Base-by-base conservation (phyloP, 495 filamentous ascomycete species). In the Acidiella bohemica region DNA sequence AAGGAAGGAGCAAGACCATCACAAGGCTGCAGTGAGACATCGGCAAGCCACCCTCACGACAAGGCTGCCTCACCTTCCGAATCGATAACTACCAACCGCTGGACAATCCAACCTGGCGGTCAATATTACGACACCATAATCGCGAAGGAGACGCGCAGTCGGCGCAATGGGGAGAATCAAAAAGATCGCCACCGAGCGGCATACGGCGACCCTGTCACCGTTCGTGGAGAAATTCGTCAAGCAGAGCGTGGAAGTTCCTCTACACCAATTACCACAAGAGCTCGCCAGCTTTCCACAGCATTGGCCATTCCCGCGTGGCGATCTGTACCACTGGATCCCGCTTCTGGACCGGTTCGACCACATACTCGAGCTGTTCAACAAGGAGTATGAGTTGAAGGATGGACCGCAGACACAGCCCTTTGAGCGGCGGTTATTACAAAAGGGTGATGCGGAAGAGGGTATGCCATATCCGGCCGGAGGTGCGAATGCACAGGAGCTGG, bases 281-380 rank as follows among this genome's bases (percentile, higher is more conserved):
- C 78, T 99, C 36, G 63, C 67, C 46, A 73, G 71, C 48, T 95
- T 96, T 58, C 84, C 87, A 46, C 72, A 72, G 40, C 68, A 75
- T 71, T 96, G 88, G 92, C 83, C 83, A 19, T 94, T 95, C 53
- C 88, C 87, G n/a, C 72, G 90, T 58, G 92, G 92, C 32, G 92
- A 99, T 53, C 67, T 96, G 30, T 96, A 96, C 54, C 86, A 99
- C 67, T 99, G 92, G 92, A 95, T 96, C 54, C 78, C 82, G 23
- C 70, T 93, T 28, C 66, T 99, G 32, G 88, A 99, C 62, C 78
- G 87, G 44, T 96, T 99, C 59, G 92, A 99, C 60, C 70, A 72
- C 45, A 74, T 95, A 42, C 65, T 96, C 13, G 83, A 92, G 41
- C 70, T 73, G 19, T 80, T 87, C 55, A 84, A 76, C 57, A 67